phyloP scores from a whole-genome alignment of 2,329 filamentous ascomycete genomes.

The Alternaria sp. region DNA sequence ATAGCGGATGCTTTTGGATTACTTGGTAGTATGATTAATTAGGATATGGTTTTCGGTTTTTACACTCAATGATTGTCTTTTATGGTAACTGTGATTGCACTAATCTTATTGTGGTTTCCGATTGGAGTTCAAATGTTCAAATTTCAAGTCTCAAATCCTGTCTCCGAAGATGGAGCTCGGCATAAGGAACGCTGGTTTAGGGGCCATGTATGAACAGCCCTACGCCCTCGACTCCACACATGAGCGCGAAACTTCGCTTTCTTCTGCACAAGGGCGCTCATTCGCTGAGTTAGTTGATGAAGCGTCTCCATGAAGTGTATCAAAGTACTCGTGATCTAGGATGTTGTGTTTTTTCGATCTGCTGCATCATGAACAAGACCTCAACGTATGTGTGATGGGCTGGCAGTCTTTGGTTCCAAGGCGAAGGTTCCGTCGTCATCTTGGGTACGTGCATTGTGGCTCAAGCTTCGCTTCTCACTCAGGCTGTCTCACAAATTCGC shows the following conservation, averaged over 20 bases:
- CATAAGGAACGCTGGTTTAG: too few species aligned
- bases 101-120: neutral
- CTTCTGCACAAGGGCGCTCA: neutral
- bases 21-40: slow-evolving; percentile 5
- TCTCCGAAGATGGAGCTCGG: too few species aligned
- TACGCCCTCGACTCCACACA: too few species aligned
- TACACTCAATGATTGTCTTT: neutral
- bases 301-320: neutral
- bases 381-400: neutral
- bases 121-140: neutral
- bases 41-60: slow-evolving; percentile 7
- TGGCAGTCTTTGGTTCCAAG: neutral
- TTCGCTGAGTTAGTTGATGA: neutral
- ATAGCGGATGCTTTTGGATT: slow-evolving; percentile 5
- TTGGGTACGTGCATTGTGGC: neutral
- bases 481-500: slow-evolving; percentile 15
- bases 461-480: slow-evolving; percentile 12
- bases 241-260: neutral
- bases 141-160: neutral
- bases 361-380: neutral
- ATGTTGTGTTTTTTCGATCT: neutral
- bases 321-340: neutral
- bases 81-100: neutral
- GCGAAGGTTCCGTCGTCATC: neutral
- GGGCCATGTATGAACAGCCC: too few species aligned